Evolutionary conservation across 1,139 yeast species (phyloP).

Genomic region (Pichia cactophila): DNA sequence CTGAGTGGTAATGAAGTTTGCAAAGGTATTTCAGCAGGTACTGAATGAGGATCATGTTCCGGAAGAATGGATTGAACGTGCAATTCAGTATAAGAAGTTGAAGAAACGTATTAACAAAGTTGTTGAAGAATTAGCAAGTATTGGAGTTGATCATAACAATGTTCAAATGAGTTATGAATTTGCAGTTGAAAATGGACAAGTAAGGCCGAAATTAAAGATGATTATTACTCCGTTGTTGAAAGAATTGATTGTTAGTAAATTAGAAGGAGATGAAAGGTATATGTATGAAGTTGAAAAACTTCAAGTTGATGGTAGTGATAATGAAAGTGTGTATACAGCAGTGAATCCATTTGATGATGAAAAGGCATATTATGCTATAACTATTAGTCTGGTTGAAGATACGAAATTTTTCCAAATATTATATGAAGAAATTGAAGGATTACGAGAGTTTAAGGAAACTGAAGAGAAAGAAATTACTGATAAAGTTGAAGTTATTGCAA

Average conservation of each 20-base stretch:
- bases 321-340: conserved; percentile 11
- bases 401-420: conserved; percentile 51
- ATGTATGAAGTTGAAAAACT: conserved; percentile 20
- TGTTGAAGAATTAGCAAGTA: conserved; percentile 47
- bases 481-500: conserved; percentile 39
- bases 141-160: conserved; percentile 46
- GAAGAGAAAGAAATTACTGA: conserved; percentile 40
- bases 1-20: conserved; percentile 51
- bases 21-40: conserved; percentile 59
- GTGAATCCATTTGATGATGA: conserved; percentile 22
- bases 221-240: conserved; percentile 18
- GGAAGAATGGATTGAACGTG: conserved; percentile 58
- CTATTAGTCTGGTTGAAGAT: conserved; percentile 32
- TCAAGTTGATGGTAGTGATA: conserved; percentile 25
- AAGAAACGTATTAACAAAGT: conserved; percentile 60
- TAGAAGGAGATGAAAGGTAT: conserved; percentile 16
- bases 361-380: conserved; percentile 21
- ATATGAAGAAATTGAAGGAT: conserved; percentile 45
- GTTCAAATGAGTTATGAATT: conserved; percentile 19
- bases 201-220: conserved; percentile 20
- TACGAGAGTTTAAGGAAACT: conserved; percentile 38
- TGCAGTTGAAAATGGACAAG: conserved; percentile 13
- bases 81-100: conserved; percentile 63
- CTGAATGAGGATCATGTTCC: conserved; percentile 57
- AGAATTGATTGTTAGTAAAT: conserved; percentile 16